Evolutionary conservation across 2,329 filamentous ascomycete genomes (phyloP).

Genomic region (Fusarium sp.): DNA sequence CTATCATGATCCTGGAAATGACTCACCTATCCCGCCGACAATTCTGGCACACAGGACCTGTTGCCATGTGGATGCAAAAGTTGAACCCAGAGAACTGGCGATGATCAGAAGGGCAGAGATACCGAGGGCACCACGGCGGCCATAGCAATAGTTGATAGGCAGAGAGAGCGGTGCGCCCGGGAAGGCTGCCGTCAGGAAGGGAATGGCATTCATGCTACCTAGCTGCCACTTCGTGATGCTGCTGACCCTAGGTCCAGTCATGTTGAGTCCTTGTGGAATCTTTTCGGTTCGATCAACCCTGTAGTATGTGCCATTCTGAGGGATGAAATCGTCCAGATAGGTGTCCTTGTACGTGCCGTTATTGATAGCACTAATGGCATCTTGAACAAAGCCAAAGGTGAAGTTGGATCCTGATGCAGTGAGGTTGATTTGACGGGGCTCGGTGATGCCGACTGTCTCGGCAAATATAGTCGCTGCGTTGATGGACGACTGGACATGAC

Average conservation of each 20-base stretch:
- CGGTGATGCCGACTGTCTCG: conserved; percentile 22
- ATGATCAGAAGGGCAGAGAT: conserved; percentile 54
- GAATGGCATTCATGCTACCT: conserved; percentile 52
- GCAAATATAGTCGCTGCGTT: conserved; percentile 53
- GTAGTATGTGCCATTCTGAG: background rate
- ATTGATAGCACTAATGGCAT: background rate
- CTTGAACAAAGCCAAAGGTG: background rate
- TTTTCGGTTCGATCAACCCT: background rate
- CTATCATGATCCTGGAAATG: too few species aligned
- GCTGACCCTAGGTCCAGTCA: background rate
- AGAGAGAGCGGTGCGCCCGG: conserved; percentile 53
- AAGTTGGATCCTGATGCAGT: background rate
- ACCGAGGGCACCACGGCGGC: conserved; percentile 54
- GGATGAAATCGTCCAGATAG: background rate
- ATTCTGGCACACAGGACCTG: conserved; percentile 48
- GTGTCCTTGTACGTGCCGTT: background rate
- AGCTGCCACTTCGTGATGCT: conserved; percentile 30
- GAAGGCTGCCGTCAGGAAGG: conserved; percentile 52
- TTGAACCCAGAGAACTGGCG: conserved; percentile 52
- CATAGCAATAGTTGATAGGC: conserved; percentile 53
- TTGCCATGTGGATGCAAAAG: conserved; percentile 48
- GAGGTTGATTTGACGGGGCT: background rate
- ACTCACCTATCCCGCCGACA: conserved; percentile 31
- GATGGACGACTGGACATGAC: conserved; percentile 57
- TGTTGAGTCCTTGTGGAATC: background rate